phyloP scores from a whole-genome alignment of 192 early-diverging fungal species.

The Coemansia sp. region DNA sequence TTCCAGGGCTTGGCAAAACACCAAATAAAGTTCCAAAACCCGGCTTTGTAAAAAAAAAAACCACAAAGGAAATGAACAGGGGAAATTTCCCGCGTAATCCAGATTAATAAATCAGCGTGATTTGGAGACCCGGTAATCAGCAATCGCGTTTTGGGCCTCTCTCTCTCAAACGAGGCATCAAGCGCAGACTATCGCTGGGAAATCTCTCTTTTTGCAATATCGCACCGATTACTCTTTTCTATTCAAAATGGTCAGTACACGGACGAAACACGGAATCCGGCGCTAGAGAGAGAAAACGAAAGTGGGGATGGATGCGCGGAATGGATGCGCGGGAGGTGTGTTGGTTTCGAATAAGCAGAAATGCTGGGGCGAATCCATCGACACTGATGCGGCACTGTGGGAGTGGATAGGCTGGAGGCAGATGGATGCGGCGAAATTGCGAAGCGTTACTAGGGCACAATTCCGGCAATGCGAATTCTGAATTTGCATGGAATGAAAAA shows the following conservation, averaged over 20 bases:
- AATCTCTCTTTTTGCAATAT: constrained; percentile 1
- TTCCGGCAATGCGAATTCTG: background rate
- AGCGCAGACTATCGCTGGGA: background rate
- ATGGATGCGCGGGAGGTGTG: background rate
- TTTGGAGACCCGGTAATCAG: background rate
- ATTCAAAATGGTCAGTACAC: constrained; percentile 2
- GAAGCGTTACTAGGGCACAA: background rate
- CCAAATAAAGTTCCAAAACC: too few relatives aligned
- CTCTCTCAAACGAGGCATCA: background rate
- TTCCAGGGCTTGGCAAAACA: too few relatives aligned
- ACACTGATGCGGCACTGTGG: background rate
- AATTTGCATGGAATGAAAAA: background rate
- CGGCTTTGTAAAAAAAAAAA: too few relatives aligned
- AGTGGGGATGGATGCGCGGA: background rate
- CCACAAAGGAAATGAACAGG: too few relatives aligned
- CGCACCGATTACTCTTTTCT: background rate
- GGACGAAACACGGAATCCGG: background rate
- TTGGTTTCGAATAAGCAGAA: background rate
- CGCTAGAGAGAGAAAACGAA: background rate
- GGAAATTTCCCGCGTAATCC: too few relatives aligned
- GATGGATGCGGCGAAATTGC: background rate
- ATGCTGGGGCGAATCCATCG: constrained; percentile 1
- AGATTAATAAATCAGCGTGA: background rate
- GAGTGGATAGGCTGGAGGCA: background rate
- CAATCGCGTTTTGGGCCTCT: too few relatives aligned